phyloP scores from a whole-genome alignment of 2,329 filamentous ascomycete genomes.

The Neofusicoccum laricinum region DNA sequence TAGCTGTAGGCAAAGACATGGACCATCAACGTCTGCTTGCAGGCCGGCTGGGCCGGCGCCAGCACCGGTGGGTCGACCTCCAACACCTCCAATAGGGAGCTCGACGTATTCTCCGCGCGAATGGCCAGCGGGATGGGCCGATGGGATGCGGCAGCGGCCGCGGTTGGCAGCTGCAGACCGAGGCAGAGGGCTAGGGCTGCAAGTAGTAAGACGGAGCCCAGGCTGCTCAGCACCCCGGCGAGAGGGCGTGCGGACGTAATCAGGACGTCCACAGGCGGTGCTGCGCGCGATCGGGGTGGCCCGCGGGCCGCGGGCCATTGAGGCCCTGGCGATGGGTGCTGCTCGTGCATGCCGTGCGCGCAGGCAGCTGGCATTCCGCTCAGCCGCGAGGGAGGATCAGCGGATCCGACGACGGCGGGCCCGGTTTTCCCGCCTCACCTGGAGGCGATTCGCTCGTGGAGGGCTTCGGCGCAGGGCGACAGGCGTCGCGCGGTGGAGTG shows the following conservation, averaged over 20 bases:
- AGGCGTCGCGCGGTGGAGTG: neutral
- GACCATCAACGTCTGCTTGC: constrained; percentile 62
- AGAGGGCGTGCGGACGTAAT: neutral
- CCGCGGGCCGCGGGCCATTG: neutral
- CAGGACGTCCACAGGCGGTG: neutral
- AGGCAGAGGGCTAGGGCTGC: neutral
- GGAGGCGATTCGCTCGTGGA: neutral
- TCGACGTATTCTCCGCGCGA: constrained; percentile 10
- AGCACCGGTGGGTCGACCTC: constrained; percentile 67
- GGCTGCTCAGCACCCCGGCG: neutral
- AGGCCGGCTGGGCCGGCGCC: constrained; percentile 43
- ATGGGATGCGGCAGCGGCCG: neutral
- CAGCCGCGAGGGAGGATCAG: neutral
- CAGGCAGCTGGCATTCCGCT: neutral
- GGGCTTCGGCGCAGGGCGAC: neutral
- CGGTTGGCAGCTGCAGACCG: constrained; percentile 3
- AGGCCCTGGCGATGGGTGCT: neutral
- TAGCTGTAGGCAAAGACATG: constrained; percentile 72
- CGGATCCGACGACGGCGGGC: neutral
- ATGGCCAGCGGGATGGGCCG: neutral
- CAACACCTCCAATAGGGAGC: constrained; percentile 57
- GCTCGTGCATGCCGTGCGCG: constrained; percentile 1
- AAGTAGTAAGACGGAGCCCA: constrained; percentile 10
- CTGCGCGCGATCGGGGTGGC: neutral
- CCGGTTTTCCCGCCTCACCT: neutral